These are phyloP conservation scores for Tylopilus subfusipes DNA, from an alignment of 768 basidiomycete species.

Conservation along the genomic window DNA sequence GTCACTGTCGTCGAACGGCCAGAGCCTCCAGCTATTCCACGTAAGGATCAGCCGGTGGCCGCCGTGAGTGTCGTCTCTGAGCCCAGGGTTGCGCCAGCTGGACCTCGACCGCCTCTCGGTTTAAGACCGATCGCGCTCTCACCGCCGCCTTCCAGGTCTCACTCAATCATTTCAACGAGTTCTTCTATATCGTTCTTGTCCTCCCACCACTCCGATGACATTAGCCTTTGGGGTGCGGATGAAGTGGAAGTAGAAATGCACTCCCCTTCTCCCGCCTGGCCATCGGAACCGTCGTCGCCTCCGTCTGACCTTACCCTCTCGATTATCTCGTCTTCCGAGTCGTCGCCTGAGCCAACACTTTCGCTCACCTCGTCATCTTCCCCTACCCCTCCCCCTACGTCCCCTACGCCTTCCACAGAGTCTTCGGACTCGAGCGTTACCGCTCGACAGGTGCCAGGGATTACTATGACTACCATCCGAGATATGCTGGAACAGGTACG, in stretches of 20 bases:
- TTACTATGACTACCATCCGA: constrained; percentile 43
- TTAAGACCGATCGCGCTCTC: constrained; percentile 36
- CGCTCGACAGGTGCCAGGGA: constrained; percentile 33
- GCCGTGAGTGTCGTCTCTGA: constrained; percentile 40
- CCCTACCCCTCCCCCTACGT: constrained; percentile 35
- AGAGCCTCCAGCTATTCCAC: constrained; percentile 15
- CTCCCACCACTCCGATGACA: constrained; percentile 75
- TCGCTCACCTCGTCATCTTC: constrained; percentile 38
- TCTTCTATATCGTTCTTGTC: constrained; percentile 45
- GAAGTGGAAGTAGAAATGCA: constrained; percentile 17
- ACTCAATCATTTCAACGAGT: constrained; percentile 38
- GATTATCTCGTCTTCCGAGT: constrained; percentile 31
- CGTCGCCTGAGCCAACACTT: constrained; percentile 36
- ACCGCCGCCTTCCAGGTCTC: constrained; percentile 41
- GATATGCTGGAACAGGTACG: constrained; percentile 56
- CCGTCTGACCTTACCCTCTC: constrained; percentile 32
- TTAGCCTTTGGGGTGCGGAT: constrained; percentile 41
- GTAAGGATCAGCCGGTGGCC: constrained; percentile 44
- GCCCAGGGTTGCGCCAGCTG: constrained; percentile 23
- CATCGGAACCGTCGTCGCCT: constrained; percentile 30
- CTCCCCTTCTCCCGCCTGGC: constrained; percentile 37
- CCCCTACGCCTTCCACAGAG: constrained; percentile 33
- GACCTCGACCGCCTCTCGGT: constrained; percentile 24
- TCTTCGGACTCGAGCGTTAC: constrained; percentile 35
- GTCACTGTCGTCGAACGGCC: constrained; percentile 14